Base-by-base conservation (phyloP, 139 green algal species). In the Chlamydomonas asymmetrica region DNA sequence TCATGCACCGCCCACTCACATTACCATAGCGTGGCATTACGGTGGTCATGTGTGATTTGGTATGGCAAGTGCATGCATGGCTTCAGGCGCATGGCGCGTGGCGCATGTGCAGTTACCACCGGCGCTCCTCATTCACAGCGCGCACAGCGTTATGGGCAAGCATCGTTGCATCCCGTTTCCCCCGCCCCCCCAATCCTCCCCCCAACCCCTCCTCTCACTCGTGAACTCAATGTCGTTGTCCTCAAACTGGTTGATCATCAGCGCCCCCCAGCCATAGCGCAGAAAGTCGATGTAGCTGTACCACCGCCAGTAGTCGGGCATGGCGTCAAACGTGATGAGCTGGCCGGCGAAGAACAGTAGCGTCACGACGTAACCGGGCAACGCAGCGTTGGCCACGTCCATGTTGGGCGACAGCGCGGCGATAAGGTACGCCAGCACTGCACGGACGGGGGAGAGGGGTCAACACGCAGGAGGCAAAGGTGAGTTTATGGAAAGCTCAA, bases 301-400 rank as follows among this genome's bases (percentile, higher is more conserved):
- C 79, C 73, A 80, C 32, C 50, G 49, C 85, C 84, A 88, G 76
- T 86, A 91, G 34, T 37, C 5, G 5, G 88, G 88, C n/a, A 92
- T 92, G 67, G 82, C 56, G 41, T 82, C 66, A 40, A 87, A 86
- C 13, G 79, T 83, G 23, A 95, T 78, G n/a, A 90, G 79, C 62
- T 85, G 80, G 31, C 86, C 86, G 23, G 65, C 72, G 74, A 91
- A 89, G 73, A 90, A 93, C 70, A 88, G 81, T 56, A 88, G 65
- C 35, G 77, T 84, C 25, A 79, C 74, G 38, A 90, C 78, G 49
- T 89, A 90, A 3, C 60, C 69, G 5, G 54, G 61, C 32, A 63
- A 32, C 41, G 78, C 74, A 1, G 88, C 87, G 73, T 97, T 97
- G n/a, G 92, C 91, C 0, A 93, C 84, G 48, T 96, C 92, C 87